phyloP scores from a whole-genome alignment of 257 asterid genomes.

The Solanum pennellii region DNA sequence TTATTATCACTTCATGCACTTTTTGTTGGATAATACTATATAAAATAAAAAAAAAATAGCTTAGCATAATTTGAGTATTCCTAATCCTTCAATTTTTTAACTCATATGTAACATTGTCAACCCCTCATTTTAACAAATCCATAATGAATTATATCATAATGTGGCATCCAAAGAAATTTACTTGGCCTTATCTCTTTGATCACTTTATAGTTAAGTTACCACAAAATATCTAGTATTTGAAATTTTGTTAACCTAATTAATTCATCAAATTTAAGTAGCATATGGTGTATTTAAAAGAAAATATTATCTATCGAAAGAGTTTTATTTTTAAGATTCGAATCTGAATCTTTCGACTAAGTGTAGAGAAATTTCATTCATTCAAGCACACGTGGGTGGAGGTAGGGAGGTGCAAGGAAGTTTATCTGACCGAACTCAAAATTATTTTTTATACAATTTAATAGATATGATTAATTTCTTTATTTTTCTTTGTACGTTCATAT shows the following conservation, averaged over 20 bases:
- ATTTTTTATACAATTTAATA: background rate
- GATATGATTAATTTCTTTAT: background rate
- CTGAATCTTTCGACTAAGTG: background rate
- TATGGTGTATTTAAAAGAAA: background rate
- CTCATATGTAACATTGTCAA: slow-evolving; percentile 30
- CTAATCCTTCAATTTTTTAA: slow-evolving; percentile 19
- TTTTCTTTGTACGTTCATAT: background rate
- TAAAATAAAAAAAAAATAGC: slow-evolving; percentile 27
- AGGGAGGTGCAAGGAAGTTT: background rate
- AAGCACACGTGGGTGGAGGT: background rate
- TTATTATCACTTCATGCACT: slow-evolving; percentile 24
- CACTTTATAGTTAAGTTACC: background rate
- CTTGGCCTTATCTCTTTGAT: slow-evolving; percentile 15
- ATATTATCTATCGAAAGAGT: background rate
- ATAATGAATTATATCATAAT: slow-evolving; percentile 7
- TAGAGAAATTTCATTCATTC: background rate
- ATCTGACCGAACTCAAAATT: background rate
- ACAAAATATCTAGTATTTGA: background rate
- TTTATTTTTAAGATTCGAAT: background rate
- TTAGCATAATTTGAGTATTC: slow-evolving; percentile 22
- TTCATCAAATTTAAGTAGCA: background rate
- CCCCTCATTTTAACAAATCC: slow-evolving; percentile 38
- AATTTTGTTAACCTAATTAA: background rate
- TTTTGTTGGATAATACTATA: slow-evolving; percentile 12
- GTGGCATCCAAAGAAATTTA: slow-evolving; percentile 38